phyloP scores from a whole-genome alignment of 78 protist species.

The Bodo saltans region DNA sequence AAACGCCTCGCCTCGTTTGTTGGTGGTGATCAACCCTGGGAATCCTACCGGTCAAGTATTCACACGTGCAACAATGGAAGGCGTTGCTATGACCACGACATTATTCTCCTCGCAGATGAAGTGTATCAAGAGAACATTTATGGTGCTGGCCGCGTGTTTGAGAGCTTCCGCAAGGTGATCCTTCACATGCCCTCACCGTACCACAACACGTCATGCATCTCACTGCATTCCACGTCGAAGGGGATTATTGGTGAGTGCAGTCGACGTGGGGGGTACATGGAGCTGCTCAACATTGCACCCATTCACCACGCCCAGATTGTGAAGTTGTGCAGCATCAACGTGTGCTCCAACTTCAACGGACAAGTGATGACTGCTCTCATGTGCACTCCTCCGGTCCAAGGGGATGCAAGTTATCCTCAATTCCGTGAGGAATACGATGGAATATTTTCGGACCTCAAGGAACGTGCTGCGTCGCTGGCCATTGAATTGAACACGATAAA shows the following conservation, averaged over 20 bases:
- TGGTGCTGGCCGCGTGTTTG: conserved; percentile 68
- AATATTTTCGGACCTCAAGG: conserved; percentile 62
- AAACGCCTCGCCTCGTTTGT: no score
- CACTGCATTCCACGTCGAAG: conserved; percentile 94
- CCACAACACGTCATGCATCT: conserved; percentile 53
- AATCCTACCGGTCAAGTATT: no score
- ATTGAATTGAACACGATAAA: conserved; percentile 62
- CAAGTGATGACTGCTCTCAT: conserved; percentile 76
- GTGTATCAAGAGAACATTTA: conserved; percentile 97
- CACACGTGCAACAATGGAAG: conserved; percentile 14
- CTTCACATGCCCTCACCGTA: conserved; percentile 28
- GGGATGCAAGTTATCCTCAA: conserved; percentile 68
- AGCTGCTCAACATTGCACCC: conserved; percentile 56
- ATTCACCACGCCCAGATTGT: no score
- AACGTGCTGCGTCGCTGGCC: conserved; percentile 57
- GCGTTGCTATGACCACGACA: conserved; percentile 51
- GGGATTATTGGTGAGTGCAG: conserved; percentile 99
- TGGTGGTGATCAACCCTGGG: no score
- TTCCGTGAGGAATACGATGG: conserved; percentile 65
- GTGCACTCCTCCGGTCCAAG: conserved; percentile 83
- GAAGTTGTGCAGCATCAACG: conserved; percentile 81
- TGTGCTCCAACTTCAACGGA: conserved; percentile 92
- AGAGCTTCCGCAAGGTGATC: conserved; percentile 82
- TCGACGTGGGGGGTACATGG: conserved; percentile 93
- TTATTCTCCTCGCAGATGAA: conserved; percentile 95